Evolutionary conservation across 2,329 filamentous ascomycete species (phyloP), one percentile per base, ranked within the genome.

Genomic region (Cladobotryum protrusum): DNA sequence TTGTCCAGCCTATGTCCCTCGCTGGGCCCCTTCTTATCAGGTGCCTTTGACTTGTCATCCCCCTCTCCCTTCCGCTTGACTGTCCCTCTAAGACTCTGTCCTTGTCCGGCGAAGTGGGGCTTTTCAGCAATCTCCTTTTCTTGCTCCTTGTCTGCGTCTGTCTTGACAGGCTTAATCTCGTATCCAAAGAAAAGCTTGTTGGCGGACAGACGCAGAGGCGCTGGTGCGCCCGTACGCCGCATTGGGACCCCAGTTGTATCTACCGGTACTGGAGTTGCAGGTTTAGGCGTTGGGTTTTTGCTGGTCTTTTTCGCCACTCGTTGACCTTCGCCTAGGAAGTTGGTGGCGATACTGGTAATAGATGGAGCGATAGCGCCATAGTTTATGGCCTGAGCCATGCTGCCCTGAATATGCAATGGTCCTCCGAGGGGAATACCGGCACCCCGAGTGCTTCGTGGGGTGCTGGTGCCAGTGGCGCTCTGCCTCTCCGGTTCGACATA

Each of bases 101-200:
- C 92, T 56, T 88, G 82, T 0, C 92, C 92, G 4, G 85, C 82
- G 67, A 96, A 96, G 58, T 83, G 82, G n/a, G 86, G 85, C 56
- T 82, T 81, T 52, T 77, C 76, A 4, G 79, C 76, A n/a, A 82
- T 57, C 54, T 82, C 79, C 35, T 82, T 78, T 52, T 86, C 82
- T 53, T 83, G 76, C 46, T 82, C 80, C 63, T 82, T 83, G 51
- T 89, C 82, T 34, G 82, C 85, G 50, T 86, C 82, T 8, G 87
- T 88, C 73, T 89, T 91, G 39, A 95, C 76, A 0, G 92, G 92
- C 67, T 87, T 95, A 64, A 96, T 79, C 62, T 95, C 86, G 62
- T 97, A 99, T 3, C 93, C 93, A 56, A 99, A 95, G 75, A 99
- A 99, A 4, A 99, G 76, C 69, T 96, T 95, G 61, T 93, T 93